phyloP scores from a whole-genome alignment of 208 protist species.

The Trypanosoma avium region DNA sequence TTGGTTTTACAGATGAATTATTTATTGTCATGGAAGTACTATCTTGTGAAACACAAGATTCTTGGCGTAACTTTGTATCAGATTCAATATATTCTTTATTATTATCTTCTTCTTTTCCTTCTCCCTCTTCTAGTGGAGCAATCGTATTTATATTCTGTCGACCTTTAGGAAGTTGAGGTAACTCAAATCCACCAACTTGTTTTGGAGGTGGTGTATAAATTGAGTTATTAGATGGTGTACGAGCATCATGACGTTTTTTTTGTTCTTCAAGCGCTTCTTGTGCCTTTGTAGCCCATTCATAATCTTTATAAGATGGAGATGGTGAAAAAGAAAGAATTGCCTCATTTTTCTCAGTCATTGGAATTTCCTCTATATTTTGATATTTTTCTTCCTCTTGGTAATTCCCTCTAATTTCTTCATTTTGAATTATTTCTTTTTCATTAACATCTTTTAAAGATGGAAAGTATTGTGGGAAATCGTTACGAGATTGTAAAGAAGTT shows the following conservation, averaged over 20 bases:
- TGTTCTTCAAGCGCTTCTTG: conserved; percentile 39
- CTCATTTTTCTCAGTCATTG: neutral
- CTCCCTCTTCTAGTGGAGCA: too few species aligned
- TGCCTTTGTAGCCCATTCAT: conserved; percentile 48
- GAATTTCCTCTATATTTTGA: neutral
- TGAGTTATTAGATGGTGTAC: conserved; percentile 14
- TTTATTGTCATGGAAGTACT: neutral
- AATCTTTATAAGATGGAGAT: conserved; percentile 31
- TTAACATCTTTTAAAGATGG: too few species aligned
- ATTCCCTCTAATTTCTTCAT: neutral
- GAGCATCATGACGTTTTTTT: conserved; percentile 32
- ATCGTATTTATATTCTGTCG: conserved; percentile 5
- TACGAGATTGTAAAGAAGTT: too few species aligned
- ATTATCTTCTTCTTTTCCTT: neutral
- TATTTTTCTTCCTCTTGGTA: neutral
- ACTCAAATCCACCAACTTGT: conserved; percentile 24
- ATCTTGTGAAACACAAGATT: neutral
- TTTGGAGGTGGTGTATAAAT: conserved; percentile 1
- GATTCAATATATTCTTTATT: neutral
- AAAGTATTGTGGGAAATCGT: too few species aligned
- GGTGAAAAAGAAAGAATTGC: conserved; percentile 12
- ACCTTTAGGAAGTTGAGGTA: conserved; percentile 8
- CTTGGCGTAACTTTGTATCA: neutral
- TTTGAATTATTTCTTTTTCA: too few species aligned
- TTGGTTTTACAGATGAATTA: neutral